Conservation (phyloP, 202 grass and related monocot species). For the Carex sylvatica region DNA sequence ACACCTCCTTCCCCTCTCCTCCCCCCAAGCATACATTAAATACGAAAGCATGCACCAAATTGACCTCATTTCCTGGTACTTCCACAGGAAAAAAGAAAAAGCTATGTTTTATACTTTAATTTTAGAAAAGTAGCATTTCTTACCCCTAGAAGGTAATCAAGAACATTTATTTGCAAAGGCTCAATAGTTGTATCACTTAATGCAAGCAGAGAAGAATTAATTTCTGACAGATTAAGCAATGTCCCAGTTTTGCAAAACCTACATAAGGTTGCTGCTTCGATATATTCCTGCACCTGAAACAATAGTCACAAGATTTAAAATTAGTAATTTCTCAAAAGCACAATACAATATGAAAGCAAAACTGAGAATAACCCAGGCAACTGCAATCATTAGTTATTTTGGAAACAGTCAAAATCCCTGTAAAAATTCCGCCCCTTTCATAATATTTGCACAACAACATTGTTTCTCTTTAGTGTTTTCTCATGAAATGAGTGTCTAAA, state of each 20-base stretch:
- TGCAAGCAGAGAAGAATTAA: constrained; percentile 79
- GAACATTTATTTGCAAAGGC: constrained; percentile 87
- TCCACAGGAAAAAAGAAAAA: neutral
- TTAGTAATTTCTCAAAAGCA: neutral
- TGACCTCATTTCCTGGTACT: neutral
- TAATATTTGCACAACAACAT: neutral
- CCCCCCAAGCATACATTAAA: neutral
- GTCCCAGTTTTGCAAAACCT: constrained; percentile 89
- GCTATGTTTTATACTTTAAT: neutral
- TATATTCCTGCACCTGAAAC: constrained; percentile 94
- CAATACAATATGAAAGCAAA: neutral
- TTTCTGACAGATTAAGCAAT: constrained; percentile 85
- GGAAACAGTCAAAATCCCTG: neutral
- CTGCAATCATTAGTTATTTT: neutral
- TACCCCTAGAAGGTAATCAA: constrained; percentile 94
- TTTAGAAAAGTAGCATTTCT: constrained; percentile 22
- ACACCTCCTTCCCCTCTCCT: neutral
- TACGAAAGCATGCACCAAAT: neutral
- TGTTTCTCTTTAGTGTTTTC: neutral
- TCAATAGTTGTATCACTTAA: constrained; percentile 67
- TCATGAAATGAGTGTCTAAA: neutral
- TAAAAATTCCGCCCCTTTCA: neutral
- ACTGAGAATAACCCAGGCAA: neutral
- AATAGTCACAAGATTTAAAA: constrained; percentile 10
- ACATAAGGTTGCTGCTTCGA: constrained; percentile 85